Base-by-base conservation (phyloP, 2,329 filamentous ascomycete genomes). In the Torrubiella hemipterigena region DNA sequence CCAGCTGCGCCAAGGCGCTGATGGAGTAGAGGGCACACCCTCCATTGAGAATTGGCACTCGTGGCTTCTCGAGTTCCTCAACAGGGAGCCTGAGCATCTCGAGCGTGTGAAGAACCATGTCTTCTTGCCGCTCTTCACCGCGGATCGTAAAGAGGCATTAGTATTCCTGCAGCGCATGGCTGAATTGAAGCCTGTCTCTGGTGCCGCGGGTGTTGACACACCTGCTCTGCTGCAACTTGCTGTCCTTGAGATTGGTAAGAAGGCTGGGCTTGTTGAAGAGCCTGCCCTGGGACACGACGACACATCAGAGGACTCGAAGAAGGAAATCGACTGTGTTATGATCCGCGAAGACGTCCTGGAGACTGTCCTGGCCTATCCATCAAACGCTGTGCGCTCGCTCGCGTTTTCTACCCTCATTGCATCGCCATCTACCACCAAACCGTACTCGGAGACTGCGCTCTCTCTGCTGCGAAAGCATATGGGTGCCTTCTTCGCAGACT, bases 401-500 rank as follows among this genome's bases (percentile, higher is more conserved):
- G 83, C 83, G 1, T 67, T 95, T 22, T 84, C 84, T 17, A 67
- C 95, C 10, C 67, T 94, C 7, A 73, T 85, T 10, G 77, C 78
- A 8, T 89, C 84, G 0, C 73, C 77, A 8, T 74, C 81, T 3
- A 78, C 78, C 1, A 85, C 81, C 4, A 75, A 73, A 31, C 80
- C 85, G 1, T 77, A 93, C 31, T 77, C 77, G 1, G 45, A 56
- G 0, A 64, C 60, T 8, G 68, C 77, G 0, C 61, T 95, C 3
- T 51, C 57, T 4, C 65, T 80, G 10, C 59, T 96, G 3, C 66
- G 66, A 32, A 63, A 59, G 20, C 74, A 83, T 36, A 56, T 96
- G 4, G 66, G 71, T 2, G 69, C 77, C 12, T 74, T 89, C 40
- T 80, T 93, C 48, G 74, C 84, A 4, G 87, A 95, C 39, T 76